Conservation (phyloP, 768 basidiomycete genomes). For the Agaricus bisporus region DNA sequence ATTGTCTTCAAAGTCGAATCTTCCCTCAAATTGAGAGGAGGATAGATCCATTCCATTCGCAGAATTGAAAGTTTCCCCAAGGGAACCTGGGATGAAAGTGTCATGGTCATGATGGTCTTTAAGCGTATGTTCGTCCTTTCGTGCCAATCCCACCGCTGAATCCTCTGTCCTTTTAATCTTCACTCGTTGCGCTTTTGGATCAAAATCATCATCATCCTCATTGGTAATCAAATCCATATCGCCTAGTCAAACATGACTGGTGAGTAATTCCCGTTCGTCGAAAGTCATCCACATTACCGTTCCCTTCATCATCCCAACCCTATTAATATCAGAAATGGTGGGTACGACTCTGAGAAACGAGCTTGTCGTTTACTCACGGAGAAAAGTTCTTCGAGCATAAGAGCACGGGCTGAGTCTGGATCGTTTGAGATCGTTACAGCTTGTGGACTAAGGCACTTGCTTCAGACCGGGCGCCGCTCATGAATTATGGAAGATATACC, state of each 20-base stretch:
- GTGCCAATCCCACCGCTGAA: constrained; percentile 30
- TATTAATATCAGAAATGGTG: not conserved
- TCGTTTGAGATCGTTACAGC: constrained; percentile 49
- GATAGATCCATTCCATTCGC: constrained; percentile 28
- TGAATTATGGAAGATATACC: constrained; percentile 32
- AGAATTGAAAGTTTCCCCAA: constrained; percentile 36
- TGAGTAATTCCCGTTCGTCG: not conserved
- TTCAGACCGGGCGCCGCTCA: not conserved
- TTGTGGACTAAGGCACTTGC: constrained; percentile 31
- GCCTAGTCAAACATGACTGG: not conserved
- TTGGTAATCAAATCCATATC: not conserved
- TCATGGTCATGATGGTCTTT: constrained; percentile 67
- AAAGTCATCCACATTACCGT: not conserved
- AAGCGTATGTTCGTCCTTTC: constrained; percentile 58
- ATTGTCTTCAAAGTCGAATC: constrained; percentile 47
- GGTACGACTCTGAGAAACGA: not conserved
- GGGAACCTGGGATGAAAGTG: constrained; percentile 58
- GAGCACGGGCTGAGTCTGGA: constrained; percentile 37
- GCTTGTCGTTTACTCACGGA: constrained; percentile 29
- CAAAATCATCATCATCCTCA: constrained; percentile 45
- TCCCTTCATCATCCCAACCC: not conserved
- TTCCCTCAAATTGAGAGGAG: constrained; percentile 49
- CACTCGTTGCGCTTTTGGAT: constrained; percentile 27
- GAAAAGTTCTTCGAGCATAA: constrained; percentile 65
- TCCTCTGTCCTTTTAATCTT: constrained; percentile 20